phyloP scores from a whole-genome alignment of 2,329 filamentous ascomycete genomes.

The Elsinoe perseae region DNA sequence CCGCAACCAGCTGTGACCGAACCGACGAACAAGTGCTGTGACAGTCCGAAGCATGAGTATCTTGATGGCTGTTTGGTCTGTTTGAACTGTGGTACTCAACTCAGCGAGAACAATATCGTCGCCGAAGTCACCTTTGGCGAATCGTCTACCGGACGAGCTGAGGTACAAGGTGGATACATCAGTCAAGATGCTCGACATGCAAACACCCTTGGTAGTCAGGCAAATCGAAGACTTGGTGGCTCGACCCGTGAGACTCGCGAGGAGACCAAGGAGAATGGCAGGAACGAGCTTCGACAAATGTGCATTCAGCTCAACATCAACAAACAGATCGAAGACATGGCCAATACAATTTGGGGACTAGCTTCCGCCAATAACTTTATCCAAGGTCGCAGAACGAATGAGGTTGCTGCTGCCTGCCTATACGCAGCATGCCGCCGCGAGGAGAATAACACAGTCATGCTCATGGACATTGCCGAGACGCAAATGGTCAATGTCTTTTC shows the following conservation, averaged over 20 bases:
- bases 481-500: slow-evolving; percentile 83
- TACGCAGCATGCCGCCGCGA: slow-evolving; percentile 81
- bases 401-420: slow-evolving; percentile 81
- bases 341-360: slow-evolving; percentile 37
- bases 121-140: slow-evolving; percentile 89
- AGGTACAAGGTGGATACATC: slow-evolving; percentile 85
- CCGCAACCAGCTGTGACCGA: slow-evolving; percentile 15
- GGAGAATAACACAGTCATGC: slow-evolving; percentile 73
- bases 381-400: slow-evolving; percentile 75
- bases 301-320: slow-evolving; percentile 34
- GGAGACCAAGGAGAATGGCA: slow-evolving; percentile 44
- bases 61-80: slow-evolving; percentile 51
- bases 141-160: slow-evolving; percentile 71
- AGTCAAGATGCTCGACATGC: slow-evolving; percentile 77
- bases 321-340: slow-evolving; percentile 32
- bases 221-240: slow-evolving; percentile 38
- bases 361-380: slow-evolving; percentile 59
- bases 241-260: slow-evolving; percentile 48
- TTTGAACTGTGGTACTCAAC: slow-evolving; percentile 73
- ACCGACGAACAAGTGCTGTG: slow-evolving; percentile 21
- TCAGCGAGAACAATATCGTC: slow-evolving; percentile 82
- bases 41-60: slow-evolving; percentile 26
- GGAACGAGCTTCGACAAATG: slow-evolving; percentile 34
- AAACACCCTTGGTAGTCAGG: slow-evolving; percentile 48
- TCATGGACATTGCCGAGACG: slow-evolving; percentile 91